Base-by-base conservation (phyloP, 2,329 filamentous ascomycete genomes). In the Colletotrichum sp. region DNA sequence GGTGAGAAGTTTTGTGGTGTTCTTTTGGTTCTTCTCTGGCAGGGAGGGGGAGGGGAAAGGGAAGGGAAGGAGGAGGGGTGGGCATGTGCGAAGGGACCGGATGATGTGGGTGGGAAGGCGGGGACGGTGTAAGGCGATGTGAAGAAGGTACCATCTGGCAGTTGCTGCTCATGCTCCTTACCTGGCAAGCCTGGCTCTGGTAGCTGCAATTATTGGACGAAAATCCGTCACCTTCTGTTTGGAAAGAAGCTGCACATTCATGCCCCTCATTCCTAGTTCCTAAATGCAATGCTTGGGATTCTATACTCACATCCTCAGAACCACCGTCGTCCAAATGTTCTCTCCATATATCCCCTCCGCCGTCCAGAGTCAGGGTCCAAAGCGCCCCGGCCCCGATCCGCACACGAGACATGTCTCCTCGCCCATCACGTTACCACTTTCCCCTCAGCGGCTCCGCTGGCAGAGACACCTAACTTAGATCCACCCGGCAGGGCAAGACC, bases 1-100 rank as follows among this genome's bases (percentile, higher is more conserved):
- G 74, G 74, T 69, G 73, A 67, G 30, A 32, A 39, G 60, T 26
- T 28, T 48, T 26, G 43, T 64, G 70, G 73, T 73, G 64, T 36
- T 61, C 6, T 60, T 39, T 18, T 59, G 28, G 26, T 48, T 59
- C 34, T 28, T 67, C 34, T 67, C 61, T 63, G 63, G 21, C 66
- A 64, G 60, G 55, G 36, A 72, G 43, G 34, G 34, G 55, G n/a
- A 26, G 30, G 71, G 34, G 48, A 30, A 21, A n/a, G 18, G 32
- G 59, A 32, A 43, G n/a, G 63, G 32, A 43, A 39, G 43, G 57
- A 55, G 43, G 57, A 32, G 57, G 24, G 32, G n/a, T 55, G 64
- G 52, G 39, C 55, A 43, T 52, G 63, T 34, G 32, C 30, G 18
- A 59, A 60, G 55, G 67, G 70, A 74, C 64, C 34, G 28, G 32